Conservation (phyloP, 352 stramenopile genomes). For the Sclerospora graminicola region DNA sequence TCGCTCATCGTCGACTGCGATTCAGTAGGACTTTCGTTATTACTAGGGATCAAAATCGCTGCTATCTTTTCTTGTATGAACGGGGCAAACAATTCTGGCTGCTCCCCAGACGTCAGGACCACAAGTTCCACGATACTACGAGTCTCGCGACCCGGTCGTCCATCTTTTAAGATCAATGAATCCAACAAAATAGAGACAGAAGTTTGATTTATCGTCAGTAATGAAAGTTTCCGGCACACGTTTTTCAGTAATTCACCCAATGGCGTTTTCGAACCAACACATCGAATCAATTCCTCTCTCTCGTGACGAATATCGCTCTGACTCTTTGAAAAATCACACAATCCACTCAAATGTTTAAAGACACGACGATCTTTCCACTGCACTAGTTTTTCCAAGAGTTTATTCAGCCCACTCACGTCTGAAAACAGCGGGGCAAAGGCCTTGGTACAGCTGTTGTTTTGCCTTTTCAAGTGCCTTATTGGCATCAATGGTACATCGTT, state of each 20-base stretch:
- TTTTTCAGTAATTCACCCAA: conserved; percentile 76
- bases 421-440: conserved; percentile 42
- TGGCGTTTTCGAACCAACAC: conserved; percentile 66
- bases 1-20: conserved; percentile 11
- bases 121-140: conserved; percentile 47
- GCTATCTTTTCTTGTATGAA: conserved; percentile 46
- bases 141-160: conserved; percentile 30
- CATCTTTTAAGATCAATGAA: conserved; percentile 26
- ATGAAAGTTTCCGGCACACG: conserved; percentile 66
- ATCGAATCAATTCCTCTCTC: conserved; percentile 63
- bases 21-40: not conserved
- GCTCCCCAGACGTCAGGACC: conserved; percentile 32
- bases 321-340: conserved; percentile 47
- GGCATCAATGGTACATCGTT: conserved; percentile 4
- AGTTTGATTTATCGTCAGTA: conserved; percentile 52
- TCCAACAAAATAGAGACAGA: conserved; percentile 26
- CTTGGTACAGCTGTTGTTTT: conserved; percentile 25
- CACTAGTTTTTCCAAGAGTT: conserved; percentile 50
- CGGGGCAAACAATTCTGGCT: conserved; percentile 37
- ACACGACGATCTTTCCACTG: conserved; percentile 73
- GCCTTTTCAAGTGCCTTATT: conserved; percentile 15
- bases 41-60: conserved; percentile 29
- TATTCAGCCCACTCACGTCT: conserved; percentile 41
- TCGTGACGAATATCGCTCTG: conserved; percentile 37
- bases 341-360: conserved; percentile 54